phyloP scores from a whole-genome alignment of 257 asterid species.

The Catharanthus roseus region DNA sequence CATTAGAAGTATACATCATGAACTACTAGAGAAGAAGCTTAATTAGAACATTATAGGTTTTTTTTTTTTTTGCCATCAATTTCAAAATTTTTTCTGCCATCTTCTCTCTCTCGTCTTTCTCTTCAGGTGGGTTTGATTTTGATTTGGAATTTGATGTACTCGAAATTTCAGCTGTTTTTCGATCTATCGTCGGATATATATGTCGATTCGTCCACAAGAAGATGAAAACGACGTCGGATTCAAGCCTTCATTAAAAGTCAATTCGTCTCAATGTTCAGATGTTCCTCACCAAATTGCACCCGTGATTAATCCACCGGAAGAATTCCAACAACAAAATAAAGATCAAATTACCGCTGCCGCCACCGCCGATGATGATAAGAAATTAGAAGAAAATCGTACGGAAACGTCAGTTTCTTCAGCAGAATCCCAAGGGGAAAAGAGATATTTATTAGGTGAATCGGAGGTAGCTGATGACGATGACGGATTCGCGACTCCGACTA shows the following conservation, averaged over 20 bases:
- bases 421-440: conserved; percentile 16
- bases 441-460: background rate
- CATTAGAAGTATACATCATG: too few relatives aligned
- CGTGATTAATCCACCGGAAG: too few relatives aligned
- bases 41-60: too few relatives aligned
- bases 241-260: background rate
- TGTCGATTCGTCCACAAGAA: conserved; percentile 9
- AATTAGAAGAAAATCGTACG: background rate
- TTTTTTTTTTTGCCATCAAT: too few relatives aligned
- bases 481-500: conserved; percentile 67
- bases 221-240: conserved; percentile 12
- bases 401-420: conserved; percentile 9
- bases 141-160: conserved; percentile 4
- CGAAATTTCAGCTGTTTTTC: conserved; percentile 4
- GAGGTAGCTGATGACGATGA: conserved; percentile 32
- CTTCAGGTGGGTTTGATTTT: background rate
- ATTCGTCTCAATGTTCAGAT: conserved; percentile 9
- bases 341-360: background rate
- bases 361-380: background rate
- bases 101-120: background rate
- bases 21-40: too few relatives aligned
- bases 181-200: background rate
- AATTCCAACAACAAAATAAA: background rate
- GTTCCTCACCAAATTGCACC: conserved; percentile 6
- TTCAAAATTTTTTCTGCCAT: too few relatives aligned